Conservation (phyloP, 1,284 basidiomycete genomes). For the Tilletia horrida region DNA sequence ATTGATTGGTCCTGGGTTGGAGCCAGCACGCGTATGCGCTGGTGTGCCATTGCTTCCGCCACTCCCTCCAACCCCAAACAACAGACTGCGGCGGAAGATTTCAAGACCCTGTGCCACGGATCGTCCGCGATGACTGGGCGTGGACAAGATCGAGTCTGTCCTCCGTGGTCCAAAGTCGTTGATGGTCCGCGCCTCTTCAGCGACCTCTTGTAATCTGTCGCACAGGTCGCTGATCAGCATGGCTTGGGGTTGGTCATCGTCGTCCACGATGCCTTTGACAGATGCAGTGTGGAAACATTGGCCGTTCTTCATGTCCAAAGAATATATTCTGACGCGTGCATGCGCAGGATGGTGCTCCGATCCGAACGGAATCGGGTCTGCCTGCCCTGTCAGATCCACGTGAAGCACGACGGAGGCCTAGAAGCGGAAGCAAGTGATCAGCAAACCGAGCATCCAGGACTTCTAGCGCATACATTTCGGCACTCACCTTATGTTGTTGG, state of each 20-base stretch:
- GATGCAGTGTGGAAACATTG: constrained; percentile 30
- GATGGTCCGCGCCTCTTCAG: constrained; percentile 27
- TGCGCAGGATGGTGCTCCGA: constrained; percentile 33
- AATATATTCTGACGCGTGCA: constrained; percentile 33
- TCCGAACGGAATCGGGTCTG: constrained; percentile 30
- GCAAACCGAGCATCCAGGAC: not conserved
- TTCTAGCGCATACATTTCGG: not conserved
- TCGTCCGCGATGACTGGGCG: constrained; percentile 33
- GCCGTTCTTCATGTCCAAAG: constrained; percentile 36
- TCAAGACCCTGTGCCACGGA: constrained; percentile 20
- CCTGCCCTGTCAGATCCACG: constrained; percentile 22
- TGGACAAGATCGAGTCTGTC: constrained; percentile 22
- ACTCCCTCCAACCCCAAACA: constrained; percentile 2
- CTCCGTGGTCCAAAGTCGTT: not conserved
- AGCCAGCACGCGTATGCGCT: constrained; percentile 4
- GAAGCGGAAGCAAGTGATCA: not conserved
- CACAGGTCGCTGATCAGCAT: constrained; percentile 29
- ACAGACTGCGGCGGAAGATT: constrained; percentile 22
- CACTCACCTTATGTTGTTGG: constrained; percentile 27
- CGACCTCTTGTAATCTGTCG: constrained; percentile 28
- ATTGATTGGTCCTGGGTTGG: not conserved
- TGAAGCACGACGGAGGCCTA: constrained; percentile 31
- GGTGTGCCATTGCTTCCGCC: constrained; percentile 8
- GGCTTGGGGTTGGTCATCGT: constrained; percentile 24
- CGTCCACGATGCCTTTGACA: constrained; percentile 26